Evolutionary conservation across 495 filamentous ascomycete species (phyloP).

Genomic region (Aspergillus carlsbadensis): DNA sequence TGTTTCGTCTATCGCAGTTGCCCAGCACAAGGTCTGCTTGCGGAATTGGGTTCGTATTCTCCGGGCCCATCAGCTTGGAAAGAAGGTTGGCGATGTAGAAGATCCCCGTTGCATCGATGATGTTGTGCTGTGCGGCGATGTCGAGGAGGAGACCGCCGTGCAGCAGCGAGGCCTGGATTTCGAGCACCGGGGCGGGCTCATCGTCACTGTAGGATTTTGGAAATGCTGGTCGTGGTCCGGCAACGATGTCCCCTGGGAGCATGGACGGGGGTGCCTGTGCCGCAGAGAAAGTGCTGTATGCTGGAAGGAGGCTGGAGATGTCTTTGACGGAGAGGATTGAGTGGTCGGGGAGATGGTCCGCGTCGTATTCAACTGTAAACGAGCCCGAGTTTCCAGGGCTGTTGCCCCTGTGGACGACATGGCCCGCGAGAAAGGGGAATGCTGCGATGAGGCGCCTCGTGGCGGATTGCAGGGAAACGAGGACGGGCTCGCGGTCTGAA

Average conservation of each 20-base stretch:
- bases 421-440: slow-evolving; percentile 34
- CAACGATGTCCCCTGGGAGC: slow-evolving; percentile 28
- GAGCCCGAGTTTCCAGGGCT: slow-evolving; percentile 24
- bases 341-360: not conserved
- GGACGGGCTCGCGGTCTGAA: slow-evolving; percentile 12
- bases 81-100: slow-evolving; percentile 35
- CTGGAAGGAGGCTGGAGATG: slow-evolving; percentile 16
- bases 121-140: slow-evolving; percentile 41
- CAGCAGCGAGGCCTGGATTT: slow-evolving; percentile 36
- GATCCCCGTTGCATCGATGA: slow-evolving; percentile 38
- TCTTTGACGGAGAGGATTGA: slow-evolving; percentile 27
- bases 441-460: slow-evolving; percentile 20
- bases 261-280: slow-evolving; percentile 26
- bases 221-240: slow-evolving; percentile 23
- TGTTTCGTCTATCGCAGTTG: slow-evolving; percentile 30
- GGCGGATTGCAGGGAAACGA: slow-evolving; percentile 26
- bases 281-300: slow-evolving; percentile 23
- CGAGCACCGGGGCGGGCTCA: slow-evolving; percentile 29
- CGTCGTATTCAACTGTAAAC: slow-evolving; percentile 19
- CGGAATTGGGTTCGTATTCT: slow-evolving; percentile 13
- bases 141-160: slow-evolving; percentile 31
- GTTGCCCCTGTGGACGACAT: slow-evolving; percentile 27
- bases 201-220: slow-evolving; percentile 29
- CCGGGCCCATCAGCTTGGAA: not conserved
- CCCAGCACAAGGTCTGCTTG: slow-evolving; percentile 23